phyloP scores from a whole-genome alignment of 2,329 filamentous ascomycete species.

The Colletotrichum sp. region DNA sequence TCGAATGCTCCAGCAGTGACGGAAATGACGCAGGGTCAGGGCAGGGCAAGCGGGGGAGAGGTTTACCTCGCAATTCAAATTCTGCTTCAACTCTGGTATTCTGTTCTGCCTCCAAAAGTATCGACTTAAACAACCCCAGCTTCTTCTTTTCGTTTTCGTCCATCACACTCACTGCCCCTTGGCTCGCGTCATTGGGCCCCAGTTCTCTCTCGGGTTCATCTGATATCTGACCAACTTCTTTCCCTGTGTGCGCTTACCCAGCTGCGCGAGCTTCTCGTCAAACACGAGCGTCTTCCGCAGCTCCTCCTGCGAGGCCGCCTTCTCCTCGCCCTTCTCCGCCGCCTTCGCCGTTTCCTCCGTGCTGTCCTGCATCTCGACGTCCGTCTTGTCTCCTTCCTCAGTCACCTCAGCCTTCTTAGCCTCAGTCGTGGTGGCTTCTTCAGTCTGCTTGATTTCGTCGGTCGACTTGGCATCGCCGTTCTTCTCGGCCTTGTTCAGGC shows the following conservation, averaged over 20 bases:
- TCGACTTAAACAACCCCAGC: neutral
- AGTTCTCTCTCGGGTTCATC: slow-evolving; percentile 87
- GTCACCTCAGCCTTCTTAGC: slow-evolving; percentile 18
- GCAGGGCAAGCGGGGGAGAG: neutral
- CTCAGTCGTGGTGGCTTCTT: neutral
- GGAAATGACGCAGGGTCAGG: neutral
- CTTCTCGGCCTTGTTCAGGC: slow-evolving; percentile 36
- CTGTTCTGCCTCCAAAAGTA: neutral
- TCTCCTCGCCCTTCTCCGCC: slow-evolving; percentile 35
- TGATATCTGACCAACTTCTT: slow-evolving; percentile 86
- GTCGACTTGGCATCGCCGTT: slow-evolving; percentile 31
- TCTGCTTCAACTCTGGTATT: neutral
- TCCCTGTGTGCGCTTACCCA: slow-evolving; percentile 72
- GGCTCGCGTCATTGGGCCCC: slow-evolving; percentile 80
- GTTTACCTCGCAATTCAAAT: neutral
- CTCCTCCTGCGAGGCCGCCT: slow-evolving; percentile 31
- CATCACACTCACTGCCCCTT: slow-evolving; percentile 60
- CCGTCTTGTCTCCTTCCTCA: slow-evolving; percentile 25
- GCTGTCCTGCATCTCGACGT: slow-evolving; percentile 33
- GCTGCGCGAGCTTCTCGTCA: slow-evolving; percentile 75
- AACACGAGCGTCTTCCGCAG: slow-evolving; percentile 71
- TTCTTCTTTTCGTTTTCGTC: slow-evolving; percentile 61
- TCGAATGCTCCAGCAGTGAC: neutral
- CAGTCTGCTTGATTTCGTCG: neutral
- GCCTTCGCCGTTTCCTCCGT: slow-evolving; percentile 28